Evolutionary conservation across 1,139 yeast species (phyloP).

Genomic region (Sugiyamaella pinicola): DNA sequence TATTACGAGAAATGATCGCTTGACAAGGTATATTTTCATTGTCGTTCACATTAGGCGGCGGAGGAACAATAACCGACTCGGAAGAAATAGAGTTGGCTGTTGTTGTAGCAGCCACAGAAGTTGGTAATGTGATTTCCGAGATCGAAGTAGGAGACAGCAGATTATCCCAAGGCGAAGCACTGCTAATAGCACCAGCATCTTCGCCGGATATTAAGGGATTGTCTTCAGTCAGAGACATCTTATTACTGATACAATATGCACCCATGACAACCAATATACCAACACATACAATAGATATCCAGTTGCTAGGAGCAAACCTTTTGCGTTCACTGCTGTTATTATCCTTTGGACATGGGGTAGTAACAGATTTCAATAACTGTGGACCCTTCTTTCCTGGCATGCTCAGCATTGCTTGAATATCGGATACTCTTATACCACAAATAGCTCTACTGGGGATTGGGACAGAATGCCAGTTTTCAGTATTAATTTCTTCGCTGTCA

Average conservation of each 20-base stretch:
- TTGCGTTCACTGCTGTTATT: background rate
- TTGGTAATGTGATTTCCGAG: background rate
- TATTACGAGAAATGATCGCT: constrained; percentile 6
- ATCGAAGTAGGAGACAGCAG: background rate
- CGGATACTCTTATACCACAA: constrained; percentile 3
- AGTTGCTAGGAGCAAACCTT: background rate
- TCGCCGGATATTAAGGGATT: background rate
- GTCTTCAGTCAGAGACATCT: background rate
- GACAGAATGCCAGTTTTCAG: constrained; percentile 10
- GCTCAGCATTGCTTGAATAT: constrained; percentile 12
- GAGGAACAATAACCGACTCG: background rate
- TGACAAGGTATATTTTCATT: background rate
- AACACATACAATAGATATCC: background rate
- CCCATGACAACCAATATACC: background rate
- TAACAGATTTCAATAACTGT: background rate
- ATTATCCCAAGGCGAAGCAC: background rate
- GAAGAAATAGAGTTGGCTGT: background rate
- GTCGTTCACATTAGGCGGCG: background rate
- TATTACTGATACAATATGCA: background rate
- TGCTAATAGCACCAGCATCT: background rate
- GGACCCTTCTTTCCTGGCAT: constrained; percentile 11
- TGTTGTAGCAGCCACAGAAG: background rate
- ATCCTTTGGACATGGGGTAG: background rate
- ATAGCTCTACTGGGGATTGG: constrained; percentile 18
- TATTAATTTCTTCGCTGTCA: background rate